These are phyloP conservation scores for Collybiopsis confluens DNA, from an alignment of 768 basidiomycete species.

Conservation along the genomic window DNA sequence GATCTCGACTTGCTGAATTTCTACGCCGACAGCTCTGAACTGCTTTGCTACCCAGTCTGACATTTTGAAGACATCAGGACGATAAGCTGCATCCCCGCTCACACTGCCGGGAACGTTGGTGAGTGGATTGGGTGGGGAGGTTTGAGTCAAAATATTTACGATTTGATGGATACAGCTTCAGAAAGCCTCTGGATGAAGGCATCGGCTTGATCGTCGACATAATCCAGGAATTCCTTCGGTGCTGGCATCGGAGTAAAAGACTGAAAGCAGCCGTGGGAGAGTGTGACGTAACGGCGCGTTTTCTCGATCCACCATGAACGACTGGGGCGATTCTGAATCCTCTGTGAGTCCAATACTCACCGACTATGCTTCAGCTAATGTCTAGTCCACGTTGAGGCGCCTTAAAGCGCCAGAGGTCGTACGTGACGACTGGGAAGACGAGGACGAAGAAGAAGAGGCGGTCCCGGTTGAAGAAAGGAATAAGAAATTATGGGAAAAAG, in stretches of 20 bases:
- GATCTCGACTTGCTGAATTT: constrained; percentile 68
- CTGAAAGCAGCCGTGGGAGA: too few relatives aligned
- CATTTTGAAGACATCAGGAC: constrained; percentile 83
- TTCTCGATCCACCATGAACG: neutral
- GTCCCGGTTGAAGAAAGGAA: constrained; percentile 35
- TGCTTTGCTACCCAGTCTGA: constrained; percentile 73
- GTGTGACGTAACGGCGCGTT: too few relatives aligned
- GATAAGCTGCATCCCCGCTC: constrained; percentile 65
- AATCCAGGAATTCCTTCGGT: constrained; percentile 42
- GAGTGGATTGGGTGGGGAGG: neutral
- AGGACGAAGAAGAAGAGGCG: constrained; percentile 43
- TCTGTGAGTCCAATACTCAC: neutral
- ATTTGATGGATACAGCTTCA: constrained; percentile 79
- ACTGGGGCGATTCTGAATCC: constrained; percentile 4
- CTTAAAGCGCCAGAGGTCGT: constrained; percentile 15
- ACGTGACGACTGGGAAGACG: constrained; percentile 58
- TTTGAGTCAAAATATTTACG: constrained; percentile 3
- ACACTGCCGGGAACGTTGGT: constrained; percentile 36
- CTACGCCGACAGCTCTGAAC: constrained; percentile 74
- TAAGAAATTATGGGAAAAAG: constrained; percentile 62
- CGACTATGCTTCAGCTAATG: neutral
- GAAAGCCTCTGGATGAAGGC: constrained; percentile 75
- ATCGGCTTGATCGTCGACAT: constrained; percentile 65
- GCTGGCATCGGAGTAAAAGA: constrained; percentile 39
- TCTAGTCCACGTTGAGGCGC: constrained; percentile 4